These are phyloP conservation scores for Pythium coloratum DNA, from an alignment of 352 stramenopile species.

Conservation along the genomic window DNA sequence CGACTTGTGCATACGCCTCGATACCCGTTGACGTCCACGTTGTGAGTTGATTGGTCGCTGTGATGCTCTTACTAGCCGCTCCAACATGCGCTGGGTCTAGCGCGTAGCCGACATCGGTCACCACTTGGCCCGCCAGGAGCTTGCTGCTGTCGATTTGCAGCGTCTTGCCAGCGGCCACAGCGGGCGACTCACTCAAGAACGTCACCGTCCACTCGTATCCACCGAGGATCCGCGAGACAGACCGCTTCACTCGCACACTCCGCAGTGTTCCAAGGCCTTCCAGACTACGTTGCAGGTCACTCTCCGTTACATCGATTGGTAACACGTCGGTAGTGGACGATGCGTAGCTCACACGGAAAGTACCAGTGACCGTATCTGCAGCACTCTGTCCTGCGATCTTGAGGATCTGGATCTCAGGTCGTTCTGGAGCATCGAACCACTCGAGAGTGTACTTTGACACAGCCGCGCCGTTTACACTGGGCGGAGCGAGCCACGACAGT, in stretches of 20 bases:
- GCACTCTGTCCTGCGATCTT: constrained; percentile 51
- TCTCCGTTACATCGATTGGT: constrained; percentile 50
- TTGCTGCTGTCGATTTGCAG: constrained; percentile 44
- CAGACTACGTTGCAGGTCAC: constrained; percentile 63
- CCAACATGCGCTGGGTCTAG: constrained; percentile 54
- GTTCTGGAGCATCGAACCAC: constrained; percentile 58
- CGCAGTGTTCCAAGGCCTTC: constrained; percentile 56
- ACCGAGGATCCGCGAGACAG: constrained; percentile 28
- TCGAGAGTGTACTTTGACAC: constrained; percentile 74
- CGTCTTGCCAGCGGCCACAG: constrained; percentile 34
- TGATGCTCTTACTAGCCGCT: constrained; percentile 34
- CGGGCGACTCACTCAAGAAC: constrained; percentile 61
- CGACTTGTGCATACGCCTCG: constrained; percentile 35
- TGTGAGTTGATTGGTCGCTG: constrained; percentile 29
- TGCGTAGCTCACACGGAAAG: constrained; percentile 70
- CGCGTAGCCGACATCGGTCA: constrained; percentile 37
- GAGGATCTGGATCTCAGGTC: constrained; percentile 67
- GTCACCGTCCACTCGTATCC: constrained; percentile 82
- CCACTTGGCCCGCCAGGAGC: constrained; percentile 34
- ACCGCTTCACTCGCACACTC: constrained; percentile 79
- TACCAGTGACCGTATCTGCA: constrained; percentile 58
- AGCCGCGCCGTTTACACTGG: constrained; percentile 39
- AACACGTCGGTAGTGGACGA: constrained; percentile 51
- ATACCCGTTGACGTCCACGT: constrained; percentile 46
- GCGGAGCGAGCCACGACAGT: constrained; percentile 57